These are phyloP conservation scores for Saitozyma podzolica DNA, from an alignment of 768 basidiomycete genomes.

Conservation along the genomic window DNA sequence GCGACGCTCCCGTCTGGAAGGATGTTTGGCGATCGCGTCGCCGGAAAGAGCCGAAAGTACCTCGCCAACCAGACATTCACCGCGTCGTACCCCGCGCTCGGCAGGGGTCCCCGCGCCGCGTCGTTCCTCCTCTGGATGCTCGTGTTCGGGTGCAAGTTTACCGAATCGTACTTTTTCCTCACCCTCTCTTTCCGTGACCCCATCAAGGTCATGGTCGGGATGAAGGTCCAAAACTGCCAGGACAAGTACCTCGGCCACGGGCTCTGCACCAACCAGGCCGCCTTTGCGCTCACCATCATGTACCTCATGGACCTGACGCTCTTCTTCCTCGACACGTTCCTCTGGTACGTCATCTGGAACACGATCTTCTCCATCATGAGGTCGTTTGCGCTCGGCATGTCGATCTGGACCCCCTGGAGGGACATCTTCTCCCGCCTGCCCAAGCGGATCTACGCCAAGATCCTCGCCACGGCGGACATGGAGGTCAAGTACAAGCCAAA, in stretches of 20 bases:
- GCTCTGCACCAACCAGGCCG: slow-evolving; percentile 88
- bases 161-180: slow-evolving; percentile 97
- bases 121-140: slow-evolving; percentile 83
- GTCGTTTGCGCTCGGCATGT: slow-evolving; percentile 85
- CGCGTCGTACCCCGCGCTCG: slow-evolving; percentile 80
- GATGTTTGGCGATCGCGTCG: slow-evolving; percentile 98
- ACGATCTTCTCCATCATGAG: slow-evolving; percentile 68
- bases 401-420: slow-evolving; percentile 99
- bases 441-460: slow-evolving; percentile 94
- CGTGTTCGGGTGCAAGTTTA: slow-evolving; percentile 93
- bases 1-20: slow-evolving; percentile 90
- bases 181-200: slow-evolving; percentile 92
- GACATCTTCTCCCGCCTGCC: slow-evolving; percentile 95
- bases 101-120: slow-evolving; percentile 66
- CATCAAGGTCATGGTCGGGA: slow-evolving; percentile 90
- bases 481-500: slow-evolving; percentile 99
- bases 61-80: slow-evolving; percentile 98
- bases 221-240: slow-evolving; percentile 88
- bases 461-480: slow-evolving; percentile 91
- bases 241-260: slow-evolving; percentile 81
- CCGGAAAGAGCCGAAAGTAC: slow-evolving; percentile 92
- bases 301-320: slow-evolving; percentile 96
- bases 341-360: slow-evolving; percentile 99
- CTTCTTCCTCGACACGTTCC: slow-evolving; percentile 98
- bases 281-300: slow-evolving; percentile 95